A percentile compares a stretch with the other conserved stretches of the same genome.
Evolutionary conservation across 768 basidiomycete genomes (phyloP).

Genomic region (Albatrellus ellisii): DNA sequence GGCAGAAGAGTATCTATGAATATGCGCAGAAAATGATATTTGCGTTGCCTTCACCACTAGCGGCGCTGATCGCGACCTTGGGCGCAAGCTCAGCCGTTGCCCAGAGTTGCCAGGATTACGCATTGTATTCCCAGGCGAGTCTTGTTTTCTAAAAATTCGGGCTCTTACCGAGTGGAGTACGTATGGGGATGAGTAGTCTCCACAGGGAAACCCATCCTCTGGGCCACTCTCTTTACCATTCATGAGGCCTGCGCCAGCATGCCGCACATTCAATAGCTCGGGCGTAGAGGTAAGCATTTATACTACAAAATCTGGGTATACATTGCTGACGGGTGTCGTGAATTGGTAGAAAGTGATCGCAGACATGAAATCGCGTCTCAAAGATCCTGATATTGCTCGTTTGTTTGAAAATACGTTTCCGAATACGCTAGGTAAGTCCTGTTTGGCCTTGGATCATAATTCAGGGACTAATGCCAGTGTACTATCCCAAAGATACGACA

Average conservation of each 20-base stretch:
- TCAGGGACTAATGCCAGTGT: background rate
- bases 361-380: constrained; percentile 62
- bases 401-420: constrained; percentile 78
- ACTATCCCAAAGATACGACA: constrained; percentile 51
- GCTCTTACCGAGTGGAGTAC: background rate
- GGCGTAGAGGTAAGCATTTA: constrained; percentile 45
- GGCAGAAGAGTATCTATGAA: too few relatives aligned
- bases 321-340: too few relatives aligned
- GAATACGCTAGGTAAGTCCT: constrained; percentile 53
- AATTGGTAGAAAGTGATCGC: constrained; percentile 57
- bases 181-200: constrained; percentile 23
- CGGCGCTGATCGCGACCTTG: constrained; percentile 15
- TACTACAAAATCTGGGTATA: background rate
- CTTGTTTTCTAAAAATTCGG: constrained; percentile 12
- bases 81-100: constrained; percentile 15
- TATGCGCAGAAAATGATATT: constrained; percentile 14
- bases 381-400: constrained; percentile 66
- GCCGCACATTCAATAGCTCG: constrained; percentile 65
- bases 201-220: constrained; percentile 45
- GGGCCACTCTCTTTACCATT: constrained; percentile 54
- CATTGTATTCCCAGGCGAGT: constrained; percentile 41
- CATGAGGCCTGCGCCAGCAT: constrained; percentile 58
- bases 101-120: constrained; percentile 45
- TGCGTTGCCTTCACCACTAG: constrained; percentile 13
- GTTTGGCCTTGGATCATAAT: background rate